phyloP scores from a whole-genome alignment of 345 rosid species.

The Eucalyptus curtisii region DNA sequence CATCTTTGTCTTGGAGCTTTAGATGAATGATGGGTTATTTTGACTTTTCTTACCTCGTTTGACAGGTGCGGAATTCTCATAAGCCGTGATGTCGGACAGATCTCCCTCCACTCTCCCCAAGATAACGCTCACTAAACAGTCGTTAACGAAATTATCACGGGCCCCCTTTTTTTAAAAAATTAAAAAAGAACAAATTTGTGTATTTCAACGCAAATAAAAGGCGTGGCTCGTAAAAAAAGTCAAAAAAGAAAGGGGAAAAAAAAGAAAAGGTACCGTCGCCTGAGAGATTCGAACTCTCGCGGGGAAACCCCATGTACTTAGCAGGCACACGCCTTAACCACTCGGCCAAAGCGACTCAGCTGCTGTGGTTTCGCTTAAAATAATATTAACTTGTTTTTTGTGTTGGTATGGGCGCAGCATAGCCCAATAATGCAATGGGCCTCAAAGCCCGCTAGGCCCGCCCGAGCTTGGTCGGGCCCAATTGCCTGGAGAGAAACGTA shows the following conservation, averaged over 20 bases:
- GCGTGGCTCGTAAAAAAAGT: not conserved
- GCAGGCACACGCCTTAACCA: conserved; percentile 97
- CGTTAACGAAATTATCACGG: not conserved
- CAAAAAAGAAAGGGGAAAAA: not conserved
- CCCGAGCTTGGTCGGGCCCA: not conserved
- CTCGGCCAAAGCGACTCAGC: conserved; percentile 71
- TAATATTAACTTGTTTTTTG: accelerated
- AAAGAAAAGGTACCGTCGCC: not conserved
- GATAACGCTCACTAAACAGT: not conserved
- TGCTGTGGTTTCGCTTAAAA: accelerated
- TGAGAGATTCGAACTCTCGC: conserved; percentile 78
- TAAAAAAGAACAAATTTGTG: not conserved
- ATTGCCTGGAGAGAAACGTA: not conserved
- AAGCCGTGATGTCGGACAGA: not conserved
- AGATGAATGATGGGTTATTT: not conserved
- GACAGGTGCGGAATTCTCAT: not conserved
- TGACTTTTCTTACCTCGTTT: not conserved
- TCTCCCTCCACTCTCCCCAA: not conserved
- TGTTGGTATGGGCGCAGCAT: accelerated
- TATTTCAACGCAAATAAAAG: not conserved
- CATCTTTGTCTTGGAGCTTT: not conserved
- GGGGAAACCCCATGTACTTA: conserved; percentile 81
- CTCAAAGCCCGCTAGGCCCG: not conserved
- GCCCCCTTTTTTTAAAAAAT: not conserved
- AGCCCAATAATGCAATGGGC: not conserved